Conservation (phyloP, 1,139 yeast species). For the Kurtzmaniella quercitrusa region DNA sequence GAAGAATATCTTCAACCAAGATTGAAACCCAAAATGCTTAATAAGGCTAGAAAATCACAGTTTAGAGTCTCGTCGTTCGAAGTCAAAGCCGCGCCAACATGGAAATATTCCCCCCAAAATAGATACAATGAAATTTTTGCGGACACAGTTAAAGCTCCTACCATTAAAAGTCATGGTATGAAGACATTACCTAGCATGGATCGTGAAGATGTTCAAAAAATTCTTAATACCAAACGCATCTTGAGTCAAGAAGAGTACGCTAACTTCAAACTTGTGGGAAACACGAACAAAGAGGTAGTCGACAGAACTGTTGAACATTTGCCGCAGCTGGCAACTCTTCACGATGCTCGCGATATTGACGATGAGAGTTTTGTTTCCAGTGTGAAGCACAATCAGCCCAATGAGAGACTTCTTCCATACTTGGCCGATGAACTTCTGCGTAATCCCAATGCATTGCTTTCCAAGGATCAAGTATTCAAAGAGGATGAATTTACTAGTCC, state of each 20-base stretch:
- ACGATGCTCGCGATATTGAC: slow-evolving; percentile 18
- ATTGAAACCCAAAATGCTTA: slow-evolving; percentile 3
- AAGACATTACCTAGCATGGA: slow-evolving; percentile 48
- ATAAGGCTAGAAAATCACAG: slow-evolving; percentile 20
- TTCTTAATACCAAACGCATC: slow-evolving; percentile 36
- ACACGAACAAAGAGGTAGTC: slow-evolving; percentile 29
- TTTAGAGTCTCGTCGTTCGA: slow-evolving; percentile 45
- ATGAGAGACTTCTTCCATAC: slow-evolving; percentile 23
- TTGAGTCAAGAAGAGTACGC: slow-evolving; percentile 43
- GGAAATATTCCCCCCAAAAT: slow-evolving; percentile 32
- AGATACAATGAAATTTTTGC: slow-evolving; percentile 42
- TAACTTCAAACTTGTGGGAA: slow-evolving; percentile 30
- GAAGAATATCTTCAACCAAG: slow-evolving; percentile 4
- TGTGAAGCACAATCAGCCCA: slow-evolving; percentile 1
- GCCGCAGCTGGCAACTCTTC: slow-evolving; percentile 41
- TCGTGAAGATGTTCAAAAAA: slow-evolving; percentile 41
- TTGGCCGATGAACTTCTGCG: slow-evolving; percentile 32
- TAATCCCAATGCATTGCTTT: slow-evolving; percentile 29
- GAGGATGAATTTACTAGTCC: slow-evolving; percentile 22
- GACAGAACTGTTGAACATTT: slow-evolving; percentile 25
- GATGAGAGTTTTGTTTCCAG: slow-evolving; percentile 3
- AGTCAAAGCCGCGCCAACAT: slow-evolving; percentile 33
- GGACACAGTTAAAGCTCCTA: slow-evolving; percentile 32
- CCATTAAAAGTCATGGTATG: slow-evolving; percentile 40
- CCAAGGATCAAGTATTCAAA: slow-evolving; percentile 36